Evolutionary conservation across 352 stramenopile genomes (phyloP).

Genomic region (Phytopythium cucurbitacearum): DNA sequence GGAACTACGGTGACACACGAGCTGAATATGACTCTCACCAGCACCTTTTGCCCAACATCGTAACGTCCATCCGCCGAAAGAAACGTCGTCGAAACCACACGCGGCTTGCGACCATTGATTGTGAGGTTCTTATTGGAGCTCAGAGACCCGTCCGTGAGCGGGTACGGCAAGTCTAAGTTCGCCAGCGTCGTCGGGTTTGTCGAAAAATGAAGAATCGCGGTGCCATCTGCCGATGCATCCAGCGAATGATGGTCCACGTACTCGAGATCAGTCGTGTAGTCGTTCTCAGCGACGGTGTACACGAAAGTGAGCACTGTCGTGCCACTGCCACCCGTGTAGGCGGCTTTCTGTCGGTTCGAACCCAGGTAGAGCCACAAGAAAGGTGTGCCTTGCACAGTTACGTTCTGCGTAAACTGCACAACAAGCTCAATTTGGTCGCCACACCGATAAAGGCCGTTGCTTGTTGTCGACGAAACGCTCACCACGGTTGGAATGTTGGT

Average conservation of each 20-base stretch:
- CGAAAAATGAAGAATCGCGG: conserved; percentile 54
- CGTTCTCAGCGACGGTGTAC: conserved; percentile 63
- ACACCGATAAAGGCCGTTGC: conserved; percentile 51
- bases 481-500: conserved; percentile 41
- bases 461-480: conserved; percentile 41
- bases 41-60: conserved; percentile 43
- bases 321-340: conserved; percentile 52
- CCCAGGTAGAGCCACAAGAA: conserved; percentile 75
- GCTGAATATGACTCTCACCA: conserved; percentile 67
- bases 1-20: conserved; percentile 47
- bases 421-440: conserved; percentile 59
- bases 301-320: conserved; percentile 49
- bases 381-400: conserved; percentile 53
- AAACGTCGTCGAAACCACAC: conserved; percentile 43
- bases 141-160: conserved; percentile 57
- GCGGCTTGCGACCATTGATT: conserved; percentile 67
- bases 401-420: conserved; percentile 66
- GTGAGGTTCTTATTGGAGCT: conserved; percentile 64
- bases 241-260: conserved; percentile 84
- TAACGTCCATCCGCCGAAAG: conserved; percentile 63
- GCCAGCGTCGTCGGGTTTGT: conserved; percentile 66
- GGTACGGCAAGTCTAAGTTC: conserved; percentile 64
- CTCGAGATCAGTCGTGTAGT: conserved; percentile 73
- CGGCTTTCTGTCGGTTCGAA: conserved; percentile 31
- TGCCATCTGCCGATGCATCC: conserved; percentile 40